Conservation (phyloP, 352 stramenopile genomes). For the Pythium sukuiense region DNA sequence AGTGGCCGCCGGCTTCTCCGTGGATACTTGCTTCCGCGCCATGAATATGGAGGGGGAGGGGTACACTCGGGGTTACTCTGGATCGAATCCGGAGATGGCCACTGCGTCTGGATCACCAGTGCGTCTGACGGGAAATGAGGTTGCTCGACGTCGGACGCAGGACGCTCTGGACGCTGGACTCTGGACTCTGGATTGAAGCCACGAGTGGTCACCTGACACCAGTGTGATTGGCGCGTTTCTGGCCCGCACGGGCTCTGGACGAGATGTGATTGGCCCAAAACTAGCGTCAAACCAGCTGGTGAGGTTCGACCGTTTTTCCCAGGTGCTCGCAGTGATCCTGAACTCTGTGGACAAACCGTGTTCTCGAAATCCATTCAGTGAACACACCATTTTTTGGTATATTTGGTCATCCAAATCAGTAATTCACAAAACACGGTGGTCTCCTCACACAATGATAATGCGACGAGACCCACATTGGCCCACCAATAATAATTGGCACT, state of each 20-base stretch:
- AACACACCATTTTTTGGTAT: too few species aligned
- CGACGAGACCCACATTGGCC: background rate
- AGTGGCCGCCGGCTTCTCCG: slow-evolving; percentile 13
- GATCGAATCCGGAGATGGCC: slow-evolving; percentile 6
- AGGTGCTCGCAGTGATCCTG: background rate
- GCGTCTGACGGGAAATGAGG: slow-evolving; percentile 1
- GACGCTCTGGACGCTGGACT: background rate
- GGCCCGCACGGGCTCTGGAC: background rate
- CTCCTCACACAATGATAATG: background rate
- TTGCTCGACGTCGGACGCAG: background rate
- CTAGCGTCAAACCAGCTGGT: slow-evolving; percentile 10
- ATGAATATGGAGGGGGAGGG: slow-evolving; percentile 1
- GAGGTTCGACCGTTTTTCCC: background rate
- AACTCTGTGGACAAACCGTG: background rate
- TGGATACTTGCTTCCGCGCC: slow-evolving; percentile 23
- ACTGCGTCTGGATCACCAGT: background rate
- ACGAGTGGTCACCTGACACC: slow-evolving; percentile 12
- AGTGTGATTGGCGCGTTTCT: slow-evolving; percentile 24
- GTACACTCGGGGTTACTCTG: background rate
- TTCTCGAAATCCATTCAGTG: background rate
- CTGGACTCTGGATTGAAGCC: slow-evolving; percentile 6
- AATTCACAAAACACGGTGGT: background rate
- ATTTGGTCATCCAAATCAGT: background rate
- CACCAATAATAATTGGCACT: background rate
- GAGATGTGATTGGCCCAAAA: slow-evolving; percentile 15